Conservation (phyloP, 768 basidiomycete species). For the Cantharellus anzutake region DNA sequence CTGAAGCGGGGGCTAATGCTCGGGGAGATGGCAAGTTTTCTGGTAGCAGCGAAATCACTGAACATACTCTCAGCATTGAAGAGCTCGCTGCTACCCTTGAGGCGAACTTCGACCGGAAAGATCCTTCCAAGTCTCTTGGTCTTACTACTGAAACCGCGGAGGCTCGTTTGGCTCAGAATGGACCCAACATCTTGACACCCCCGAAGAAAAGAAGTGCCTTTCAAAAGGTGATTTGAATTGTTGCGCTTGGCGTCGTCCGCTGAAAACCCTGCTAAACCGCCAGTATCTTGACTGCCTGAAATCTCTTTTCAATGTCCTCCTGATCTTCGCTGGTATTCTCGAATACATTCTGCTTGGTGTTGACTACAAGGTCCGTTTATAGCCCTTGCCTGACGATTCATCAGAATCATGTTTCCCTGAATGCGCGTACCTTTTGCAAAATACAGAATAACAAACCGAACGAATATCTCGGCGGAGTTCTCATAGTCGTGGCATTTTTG, state of each 20-base stretch:
- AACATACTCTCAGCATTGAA: slow-evolving; percentile 30
- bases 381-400: slow-evolving; percentile 9
- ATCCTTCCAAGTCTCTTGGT: slow-evolving; percentile 31
- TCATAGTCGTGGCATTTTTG: slow-evolving; percentile 19
- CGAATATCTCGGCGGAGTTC: slow-evolving; percentile 40
- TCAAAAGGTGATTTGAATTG: slow-evolving; percentile 28
- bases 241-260: slow-evolving; percentile 4
- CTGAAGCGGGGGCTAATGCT: background rate
- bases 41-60: slow-evolving; percentile 36
- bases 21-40: slow-evolving; percentile 13
- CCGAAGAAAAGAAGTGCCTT: slow-evolving; percentile 47
- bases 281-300: slow-evolving; percentile 46
- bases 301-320: slow-evolving; percentile 44
- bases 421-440: background rate
- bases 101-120: slow-evolving; percentile 34
- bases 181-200: slow-evolving; percentile 43
- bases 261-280: slow-evolving; percentile 1
- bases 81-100: slow-evolving; percentile 24
- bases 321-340: slow-evolving; percentile 45
- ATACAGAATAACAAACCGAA: slow-evolving; percentile 37
- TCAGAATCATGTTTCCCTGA: background rate
- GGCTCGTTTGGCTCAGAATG: slow-evolving; percentile 33
- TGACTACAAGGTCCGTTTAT: slow-evolving; percentile 29
- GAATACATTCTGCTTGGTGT: slow-evolving; percentile 48
- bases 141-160: slow-evolving; percentile 35